phyloP scores from a whole-genome alignment of 2,329 filamentous ascomycete species.

The Alternaria burnsii region DNA sequence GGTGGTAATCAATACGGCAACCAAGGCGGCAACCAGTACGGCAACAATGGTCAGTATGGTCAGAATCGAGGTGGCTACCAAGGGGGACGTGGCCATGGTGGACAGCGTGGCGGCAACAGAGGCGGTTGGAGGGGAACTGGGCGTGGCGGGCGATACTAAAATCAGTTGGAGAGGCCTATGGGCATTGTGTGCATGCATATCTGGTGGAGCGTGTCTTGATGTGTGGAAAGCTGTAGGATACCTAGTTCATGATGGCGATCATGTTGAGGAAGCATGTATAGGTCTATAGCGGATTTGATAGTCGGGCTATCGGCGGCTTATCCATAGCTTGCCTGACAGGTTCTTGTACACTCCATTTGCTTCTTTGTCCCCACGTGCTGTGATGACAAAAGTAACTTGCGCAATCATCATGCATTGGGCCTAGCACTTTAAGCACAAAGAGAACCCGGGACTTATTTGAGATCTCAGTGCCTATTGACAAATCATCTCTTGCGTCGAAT shows the following conservation, averaged over 20 bases:
- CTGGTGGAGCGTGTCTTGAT: background rate
- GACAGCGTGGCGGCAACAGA: conserved; percentile 21
- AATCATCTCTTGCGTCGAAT: background rate
- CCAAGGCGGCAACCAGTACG: conserved; percentile 18
- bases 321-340: background rate
- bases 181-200: background rate
- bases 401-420: background rate
- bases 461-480: background rate
- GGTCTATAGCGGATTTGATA: background rate
- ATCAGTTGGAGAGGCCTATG: background rate
- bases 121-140: conserved; percentile 26
- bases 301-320: background rate
- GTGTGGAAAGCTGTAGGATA: background rate
- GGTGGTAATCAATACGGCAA: conserved; percentile 19
- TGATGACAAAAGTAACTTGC: background rate
- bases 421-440: background rate
- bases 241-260: background rate
- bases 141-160: conserved; percentile 28
- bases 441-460: background rate
- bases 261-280: background rate
- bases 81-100: conserved; percentile 16
- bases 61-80: conserved; percentile 19
- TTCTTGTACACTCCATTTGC: background rate
- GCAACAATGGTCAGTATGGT: conserved; percentile 17
- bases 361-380: background rate